A percentile compares a stretch with the other conserved stretches of the same genome.
Conservation (phyloP, 2,329 filamentous ascomycete species). For the Diplodia mutila region DNA sequence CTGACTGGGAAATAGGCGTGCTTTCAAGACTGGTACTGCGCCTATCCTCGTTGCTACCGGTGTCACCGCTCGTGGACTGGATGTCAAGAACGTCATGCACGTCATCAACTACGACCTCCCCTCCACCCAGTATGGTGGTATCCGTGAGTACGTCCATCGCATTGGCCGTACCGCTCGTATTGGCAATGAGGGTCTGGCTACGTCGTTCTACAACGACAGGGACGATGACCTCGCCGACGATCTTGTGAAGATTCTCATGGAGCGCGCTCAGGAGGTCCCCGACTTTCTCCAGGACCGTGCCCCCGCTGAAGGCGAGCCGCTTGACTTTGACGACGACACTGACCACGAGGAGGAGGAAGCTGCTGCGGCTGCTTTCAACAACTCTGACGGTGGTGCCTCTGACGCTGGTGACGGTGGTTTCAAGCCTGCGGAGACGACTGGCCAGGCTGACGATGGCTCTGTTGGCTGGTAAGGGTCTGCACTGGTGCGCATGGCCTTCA, state of each 20-base stretch:
- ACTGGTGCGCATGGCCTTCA: not conserved
- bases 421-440: not conserved
- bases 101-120: constrained; percentile 95
- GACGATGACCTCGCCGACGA: constrained; percentile 74
- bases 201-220: constrained; percentile 82
- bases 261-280: constrained; percentile 77
- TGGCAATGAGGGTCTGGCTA: constrained; percentile 82
- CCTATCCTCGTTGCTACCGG: constrained; percentile 88
- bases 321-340: constrained; percentile 59
- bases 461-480: not conserved
- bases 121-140: constrained; percentile 74
- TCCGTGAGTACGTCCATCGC: constrained; percentile 90
- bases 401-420: not conserved
- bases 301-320: constrained; percentile 58
- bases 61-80: constrained; percentile 84
- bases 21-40: constrained; percentile 73
- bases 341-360: constrained; percentile 38
- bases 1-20: constrained; percentile 55
- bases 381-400: not conserved
- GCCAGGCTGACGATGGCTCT: not conserved
- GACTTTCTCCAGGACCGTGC: constrained; percentile 74
- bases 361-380: constrained; percentile 7
- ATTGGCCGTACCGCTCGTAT: constrained; percentile 96
- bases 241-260: constrained; percentile 79
- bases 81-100: constrained; percentile 83